These are phyloP conservation scores for Mentha longifolia DNA, from an alignment of 257 asterid species.

Conservation along the genomic window DNA sequence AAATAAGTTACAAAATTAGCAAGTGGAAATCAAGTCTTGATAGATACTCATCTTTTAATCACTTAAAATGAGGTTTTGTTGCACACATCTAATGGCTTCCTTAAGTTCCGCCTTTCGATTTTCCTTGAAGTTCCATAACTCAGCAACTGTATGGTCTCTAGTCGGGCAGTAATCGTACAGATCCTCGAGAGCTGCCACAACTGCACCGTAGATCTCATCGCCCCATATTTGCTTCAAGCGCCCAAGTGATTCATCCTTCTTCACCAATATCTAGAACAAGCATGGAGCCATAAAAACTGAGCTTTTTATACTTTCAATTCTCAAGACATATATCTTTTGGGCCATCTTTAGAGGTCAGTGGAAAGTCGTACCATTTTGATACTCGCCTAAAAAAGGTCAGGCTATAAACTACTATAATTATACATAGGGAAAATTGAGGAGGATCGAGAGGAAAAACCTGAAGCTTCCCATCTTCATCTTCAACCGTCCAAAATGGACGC, in stretches of 20 bases:
- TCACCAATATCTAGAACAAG: not conserved
- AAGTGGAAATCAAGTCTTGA: too few relatives aligned
- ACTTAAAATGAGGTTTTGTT: not conserved
- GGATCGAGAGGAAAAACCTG: too few relatives aligned
- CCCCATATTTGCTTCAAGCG: constrained; percentile 48
- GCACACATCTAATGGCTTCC: constrained; percentile 42
- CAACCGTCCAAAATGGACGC: not conserved
- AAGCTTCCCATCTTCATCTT: too few relatives aligned
- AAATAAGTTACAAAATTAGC: too few relatives aligned
- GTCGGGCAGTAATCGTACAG: constrained; percentile 44
- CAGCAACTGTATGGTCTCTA: constrained; percentile 39
- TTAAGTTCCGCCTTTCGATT: constrained; percentile 44
- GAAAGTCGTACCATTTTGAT: too few relatives aligned
- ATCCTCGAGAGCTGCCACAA: constrained; percentile 39
- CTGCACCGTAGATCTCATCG: constrained; percentile 36
- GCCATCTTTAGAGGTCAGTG: too few relatives aligned
- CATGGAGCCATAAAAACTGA: not conserved
- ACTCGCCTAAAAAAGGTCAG: too few relatives aligned
- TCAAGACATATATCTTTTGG: too few relatives aligned
- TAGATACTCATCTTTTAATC: too few relatives aligned
- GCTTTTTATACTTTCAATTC: too few relatives aligned
- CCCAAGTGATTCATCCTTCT: constrained; percentile 38
- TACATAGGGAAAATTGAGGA: too few relatives aligned
- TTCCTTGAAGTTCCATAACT: constrained; percentile 55
- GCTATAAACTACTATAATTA: too few relatives aligned